phyloP scores from a whole-genome alignment of 495 filamentous ascomycete genomes.

The Xylaria scruposa region DNA sequence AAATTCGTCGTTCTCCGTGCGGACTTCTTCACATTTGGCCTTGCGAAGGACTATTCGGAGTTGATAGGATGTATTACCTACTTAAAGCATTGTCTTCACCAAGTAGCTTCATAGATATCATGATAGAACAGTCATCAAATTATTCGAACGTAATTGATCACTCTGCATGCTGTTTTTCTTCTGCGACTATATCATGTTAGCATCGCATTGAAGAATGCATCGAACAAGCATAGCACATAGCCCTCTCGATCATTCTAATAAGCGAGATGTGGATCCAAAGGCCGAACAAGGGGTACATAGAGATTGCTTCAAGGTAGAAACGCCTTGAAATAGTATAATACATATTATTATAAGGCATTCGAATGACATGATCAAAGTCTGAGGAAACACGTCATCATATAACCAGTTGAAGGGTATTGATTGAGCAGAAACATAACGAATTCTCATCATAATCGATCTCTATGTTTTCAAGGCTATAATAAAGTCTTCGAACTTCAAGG shows the following conservation, averaged over 20 bases:
- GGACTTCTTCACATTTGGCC: conserved; percentile 20
- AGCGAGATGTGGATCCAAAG: background rate
- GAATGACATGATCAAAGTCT: background rate
- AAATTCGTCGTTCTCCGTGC: conserved; percentile 18
- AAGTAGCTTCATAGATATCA: background rate
- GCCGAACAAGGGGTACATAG: background rate
- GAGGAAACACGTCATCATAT: no score
- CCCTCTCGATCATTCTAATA: background rate
- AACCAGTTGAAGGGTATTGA: background rate
- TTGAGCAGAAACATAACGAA: background rate
- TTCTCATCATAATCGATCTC: background rate
- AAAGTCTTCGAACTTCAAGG: background rate
- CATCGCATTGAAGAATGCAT: background rate
- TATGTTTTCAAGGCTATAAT: background rate
- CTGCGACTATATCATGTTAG: no score
- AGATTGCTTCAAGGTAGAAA: background rate
- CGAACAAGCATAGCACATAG: background rate
- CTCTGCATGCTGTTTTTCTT: background rate
- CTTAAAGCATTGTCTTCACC: conserved; percentile 1
- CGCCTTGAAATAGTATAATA: background rate
- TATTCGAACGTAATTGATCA: background rate
- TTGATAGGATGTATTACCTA: conserved; percentile 1
- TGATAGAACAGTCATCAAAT: background rate
- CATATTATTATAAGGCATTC: background rate
- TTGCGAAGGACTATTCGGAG: conserved; percentile 11